Evolutionary conservation across 1,284 basidiomycete species (phyloP).

Genomic region (Lentinula novae-zelandiae): DNA sequence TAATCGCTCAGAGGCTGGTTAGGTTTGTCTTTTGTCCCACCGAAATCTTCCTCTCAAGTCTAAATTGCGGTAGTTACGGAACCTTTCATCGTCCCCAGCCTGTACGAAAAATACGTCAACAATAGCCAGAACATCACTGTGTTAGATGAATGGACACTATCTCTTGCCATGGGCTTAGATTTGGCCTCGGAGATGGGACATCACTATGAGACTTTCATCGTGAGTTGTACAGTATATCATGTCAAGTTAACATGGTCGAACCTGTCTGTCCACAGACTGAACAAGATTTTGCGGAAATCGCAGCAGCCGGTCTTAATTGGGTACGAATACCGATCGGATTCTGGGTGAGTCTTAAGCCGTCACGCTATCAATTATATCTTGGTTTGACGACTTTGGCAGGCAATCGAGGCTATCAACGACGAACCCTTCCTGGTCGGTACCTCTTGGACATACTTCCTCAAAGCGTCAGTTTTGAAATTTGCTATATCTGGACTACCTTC

Average conservation of each 20-base stretch:
- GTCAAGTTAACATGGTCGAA: not conserved
- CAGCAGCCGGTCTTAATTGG: slow-evolving; percentile 75
- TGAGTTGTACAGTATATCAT: slow-evolving; percentile 24
- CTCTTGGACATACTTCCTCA: slow-evolving; percentile 51
- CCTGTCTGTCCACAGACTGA: slow-evolving; percentile 43
- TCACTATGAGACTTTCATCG: slow-evolving; percentile 84
- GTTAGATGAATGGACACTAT: slow-evolving; percentile 83
- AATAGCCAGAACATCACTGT: slow-evolving; percentile 38
- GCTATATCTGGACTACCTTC: not conserved
- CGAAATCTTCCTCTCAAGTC: slow-evolving; percentile 36
- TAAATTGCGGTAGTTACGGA: slow-evolving; percentile 28
- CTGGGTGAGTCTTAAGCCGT: slow-evolving; percentile 53
- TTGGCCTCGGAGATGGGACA: slow-evolving; percentile 64
- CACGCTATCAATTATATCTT: not conserved
- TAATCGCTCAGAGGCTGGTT: slow-evolving; percentile 34
- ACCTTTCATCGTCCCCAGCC: slow-evolving; percentile 60
- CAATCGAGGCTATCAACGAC: slow-evolving; percentile 55
- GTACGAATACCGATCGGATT: slow-evolving; percentile 77
- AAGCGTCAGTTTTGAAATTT: slow-evolving; percentile 20
- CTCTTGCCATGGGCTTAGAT: slow-evolving; percentile 54
- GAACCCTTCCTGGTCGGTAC: slow-evolving; percentile 58
- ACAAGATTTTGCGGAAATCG: slow-evolving; percentile 80
- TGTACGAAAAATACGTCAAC: slow-evolving; percentile 77
- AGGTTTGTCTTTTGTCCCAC: slow-evolving; percentile 39
- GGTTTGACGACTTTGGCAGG: not conserved